Evolutionary conservation across 2,329 filamentous ascomycete genomes (phyloP).

Genomic region (Neophaeococcomyces mojaviensis): DNA sequence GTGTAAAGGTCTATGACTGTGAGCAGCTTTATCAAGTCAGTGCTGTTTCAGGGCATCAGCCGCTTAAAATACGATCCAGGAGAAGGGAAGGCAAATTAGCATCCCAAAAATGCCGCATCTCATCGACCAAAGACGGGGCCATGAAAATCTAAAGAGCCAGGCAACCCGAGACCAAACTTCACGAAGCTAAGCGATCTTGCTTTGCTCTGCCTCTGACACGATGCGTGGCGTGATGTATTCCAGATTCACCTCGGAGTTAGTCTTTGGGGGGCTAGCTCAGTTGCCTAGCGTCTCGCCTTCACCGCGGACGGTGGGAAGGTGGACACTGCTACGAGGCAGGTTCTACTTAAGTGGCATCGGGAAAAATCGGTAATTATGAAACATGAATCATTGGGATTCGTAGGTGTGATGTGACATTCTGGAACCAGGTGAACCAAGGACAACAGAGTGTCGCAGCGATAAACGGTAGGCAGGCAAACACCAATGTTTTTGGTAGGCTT

Average conservation of each 20-base stretch:
- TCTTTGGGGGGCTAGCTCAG: neutral
- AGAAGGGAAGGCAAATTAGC: neutral
- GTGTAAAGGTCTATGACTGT: neutral
- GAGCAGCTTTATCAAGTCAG: constrained; percentile 3
- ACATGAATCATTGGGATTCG: neutral
- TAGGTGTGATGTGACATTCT: constrained; percentile 1
- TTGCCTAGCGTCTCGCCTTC: constrained; percentile 2
- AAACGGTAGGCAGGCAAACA: too few species aligned
- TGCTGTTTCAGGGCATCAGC: too few species aligned
- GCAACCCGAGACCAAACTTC: neutral
- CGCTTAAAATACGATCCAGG: too few species aligned
- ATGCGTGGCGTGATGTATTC: neutral
- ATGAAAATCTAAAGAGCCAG: too few species aligned
- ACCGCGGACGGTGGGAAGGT: neutral
- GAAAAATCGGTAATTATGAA: constrained; percentile 1
- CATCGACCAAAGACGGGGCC: too few species aligned
- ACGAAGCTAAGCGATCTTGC: neutral
- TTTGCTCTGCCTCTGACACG: neutral
- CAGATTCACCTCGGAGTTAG: neutral
- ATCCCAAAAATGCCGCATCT: too few species aligned
- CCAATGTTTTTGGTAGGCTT: too few species aligned
- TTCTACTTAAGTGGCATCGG: neutral
- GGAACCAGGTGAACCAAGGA: too few species aligned
- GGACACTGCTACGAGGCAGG: neutral
- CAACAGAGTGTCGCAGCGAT: too few species aligned